These are phyloP conservation scores for Stentor roeselii DNA, from an alignment of 73 alveolate species.

Conservation along the genomic window DNA sequence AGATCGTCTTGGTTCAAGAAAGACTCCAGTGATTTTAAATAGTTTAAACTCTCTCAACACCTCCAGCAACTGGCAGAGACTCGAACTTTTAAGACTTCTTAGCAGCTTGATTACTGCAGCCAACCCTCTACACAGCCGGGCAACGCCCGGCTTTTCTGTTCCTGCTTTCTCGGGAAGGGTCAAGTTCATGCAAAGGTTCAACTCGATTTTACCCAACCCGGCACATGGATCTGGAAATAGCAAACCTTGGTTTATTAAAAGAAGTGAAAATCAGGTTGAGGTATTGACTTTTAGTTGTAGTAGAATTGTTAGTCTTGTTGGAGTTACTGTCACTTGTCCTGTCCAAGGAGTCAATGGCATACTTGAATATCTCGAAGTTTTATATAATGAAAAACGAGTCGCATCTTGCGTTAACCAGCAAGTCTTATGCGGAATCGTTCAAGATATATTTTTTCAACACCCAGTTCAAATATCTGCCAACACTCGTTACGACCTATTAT, in stretches of 20 bases:
- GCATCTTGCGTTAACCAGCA: background rate
- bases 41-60: background rate
- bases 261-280: background rate
- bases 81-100: background rate
- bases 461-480: background rate
- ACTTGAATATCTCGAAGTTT: background rate
- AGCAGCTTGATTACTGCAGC: background rate
- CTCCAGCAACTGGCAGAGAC: background rate
- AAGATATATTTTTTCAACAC: background rate
- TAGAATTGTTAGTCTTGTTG: background rate
- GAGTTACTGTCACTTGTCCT: background rate
- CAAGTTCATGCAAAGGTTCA: background rate
- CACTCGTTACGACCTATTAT: background rate
- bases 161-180: background rate
- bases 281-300: background rate
- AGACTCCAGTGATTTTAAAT: background rate
- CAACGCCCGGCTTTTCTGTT: background rate
- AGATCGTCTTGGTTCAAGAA: background rate
- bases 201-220: background rate
- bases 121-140: background rate
- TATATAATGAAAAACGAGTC: background rate
- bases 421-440: background rate
- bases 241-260: slow-evolving; percentile 19
- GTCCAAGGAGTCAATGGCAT: background rate
- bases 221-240: background rate